Base-by-base conservation (phyloP, 257 asterid species). In the Solanum clarkiae region DNA sequence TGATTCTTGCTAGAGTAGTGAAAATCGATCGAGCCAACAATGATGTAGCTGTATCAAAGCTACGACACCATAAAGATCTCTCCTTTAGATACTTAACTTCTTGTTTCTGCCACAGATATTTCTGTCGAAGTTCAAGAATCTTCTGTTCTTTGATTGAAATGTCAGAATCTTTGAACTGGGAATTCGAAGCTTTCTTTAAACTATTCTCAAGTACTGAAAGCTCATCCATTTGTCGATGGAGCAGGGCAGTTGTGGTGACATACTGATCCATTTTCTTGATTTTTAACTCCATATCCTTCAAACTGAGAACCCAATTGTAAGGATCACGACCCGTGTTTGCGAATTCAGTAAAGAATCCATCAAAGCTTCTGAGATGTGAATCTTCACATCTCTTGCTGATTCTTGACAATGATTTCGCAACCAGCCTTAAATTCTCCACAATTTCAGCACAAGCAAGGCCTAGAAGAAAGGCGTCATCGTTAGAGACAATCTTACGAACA, bases 361-460 rank as follows among this genome's bases (percentile, higher is more conserved):
- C 97, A 77, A 97, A 97, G 85, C 13, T 42, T 47, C 94, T 68
- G 84, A 95, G 92, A 75, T 88, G 82, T 0, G 96, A 84, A 83
- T 94, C 98, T 79, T 92, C 91, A 80, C 98, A 95, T 44, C 83
- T 94, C 5, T 69, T 83, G 29, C 98, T 88, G 69, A 95, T 89
- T 80, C 98, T 88, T 1, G 94, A 90, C 10, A 92, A 87, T 1
- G 97, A 91, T 79, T 90, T 91, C 1, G 97, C 90, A 8, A 92
- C 84, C 44, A 91, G 36, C 32, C 91, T 82, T 47, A 97, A 92
- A 80, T 88, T 94, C 60, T 93, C 98, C 5, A 91, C 96, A 88
- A 94, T 69, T 86, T 97, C 99, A 1, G 98, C 97, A 84, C 96
- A 95, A 9, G 97, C 98, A 26, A 95, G 75, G 87, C 97, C 92